Percentiles rank a stretch among this genome's conserved stretches.
Evolutionary conservation across 2,329 filamentous ascomycete species (phyloP).

Genomic region (Hyphodiscus sp.): DNA sequence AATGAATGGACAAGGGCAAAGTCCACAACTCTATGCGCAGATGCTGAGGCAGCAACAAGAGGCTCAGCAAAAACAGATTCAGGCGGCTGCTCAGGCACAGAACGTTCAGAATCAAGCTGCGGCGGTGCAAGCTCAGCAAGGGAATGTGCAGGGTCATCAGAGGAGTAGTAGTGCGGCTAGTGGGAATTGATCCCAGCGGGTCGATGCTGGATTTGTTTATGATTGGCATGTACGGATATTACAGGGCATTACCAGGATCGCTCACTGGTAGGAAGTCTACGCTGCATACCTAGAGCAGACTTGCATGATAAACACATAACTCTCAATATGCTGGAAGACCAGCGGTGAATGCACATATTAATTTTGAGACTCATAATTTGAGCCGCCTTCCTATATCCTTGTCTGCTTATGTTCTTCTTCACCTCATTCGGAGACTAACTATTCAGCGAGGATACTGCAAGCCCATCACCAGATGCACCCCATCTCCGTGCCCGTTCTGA

Average conservation of each 20-base stretch:
- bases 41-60: constrained; percentile 46
- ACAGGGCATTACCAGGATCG: not conserved
- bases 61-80: constrained; percentile 23
- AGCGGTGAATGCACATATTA: not conserved
- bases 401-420: no score
- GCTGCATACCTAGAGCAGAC: not conserved
- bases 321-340: no score
- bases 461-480: no score
- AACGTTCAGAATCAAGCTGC: not conserved
- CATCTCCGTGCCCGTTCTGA: no score
- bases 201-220: not conserved
- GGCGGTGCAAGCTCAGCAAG: constrained; percentile 16
- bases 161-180: constrained; percentile 16
- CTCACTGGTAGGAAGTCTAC: not conserved
- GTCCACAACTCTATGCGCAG: constrained; percentile 43
- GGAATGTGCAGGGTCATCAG: constrained; percentile 1
- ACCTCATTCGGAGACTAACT: no score
- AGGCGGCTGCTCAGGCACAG: not conserved
- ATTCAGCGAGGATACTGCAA: no score
- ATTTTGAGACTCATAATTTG: no score
- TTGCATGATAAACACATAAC: not conserved
- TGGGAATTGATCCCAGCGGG: constrained; percentile 12
- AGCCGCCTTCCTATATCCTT: no score
- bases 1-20: constrained; percentile 31
- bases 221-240: not conserved